Evolutionary conservation across 2,329 filamentous ascomycete genomes (phyloP).

Genomic region (Verticillium dahliae): DNA sequence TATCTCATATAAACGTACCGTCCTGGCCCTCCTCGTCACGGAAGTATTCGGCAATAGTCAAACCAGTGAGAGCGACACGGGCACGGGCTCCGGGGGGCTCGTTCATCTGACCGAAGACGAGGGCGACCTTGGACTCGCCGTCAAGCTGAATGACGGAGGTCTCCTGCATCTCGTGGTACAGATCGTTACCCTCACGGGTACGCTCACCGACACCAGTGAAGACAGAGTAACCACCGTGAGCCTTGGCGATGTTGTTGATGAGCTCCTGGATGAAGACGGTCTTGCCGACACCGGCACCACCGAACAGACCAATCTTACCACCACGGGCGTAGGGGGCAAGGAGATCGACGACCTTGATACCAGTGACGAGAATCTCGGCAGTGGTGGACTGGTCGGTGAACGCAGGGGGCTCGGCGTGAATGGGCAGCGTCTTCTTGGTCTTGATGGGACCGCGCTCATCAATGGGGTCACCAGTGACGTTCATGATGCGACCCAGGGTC

Average conservation of each 20-base stretch:
- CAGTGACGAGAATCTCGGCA: constrained; percentile 94
- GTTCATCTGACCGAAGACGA: constrained; percentile 99
- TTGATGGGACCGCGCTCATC: constrained; percentile 99
- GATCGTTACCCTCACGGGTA: constrained; percentile 99
- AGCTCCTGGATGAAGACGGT: constrained; percentile 99
- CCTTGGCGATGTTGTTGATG: constrained; percentile 99
- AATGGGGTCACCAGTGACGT: constrained; percentile 99
- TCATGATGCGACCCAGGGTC: constrained; percentile 98
- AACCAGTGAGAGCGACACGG: constrained; percentile 95
- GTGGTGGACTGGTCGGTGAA: constrained; percentile 95
- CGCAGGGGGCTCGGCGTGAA: constrained; percentile 87
- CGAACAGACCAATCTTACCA: constrained; percentile 99
- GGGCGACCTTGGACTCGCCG: constrained; percentile 97
- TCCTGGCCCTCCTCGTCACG: constrained; percentile 73
- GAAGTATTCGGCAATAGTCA: constrained; percentile 80
- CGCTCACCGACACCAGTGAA: constrained; percentile 99
- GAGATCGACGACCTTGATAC: constrained; percentile 99
- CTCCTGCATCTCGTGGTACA: constrained; percentile 99
- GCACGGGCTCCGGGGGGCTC: constrained; percentile 99
- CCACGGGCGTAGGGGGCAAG: constrained; percentile 99
- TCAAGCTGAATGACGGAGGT: constrained; percentile 99
- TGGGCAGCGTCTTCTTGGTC: constrained; percentile 77
- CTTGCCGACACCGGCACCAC: constrained; percentile 99
- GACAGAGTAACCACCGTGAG: constrained; percentile 99
- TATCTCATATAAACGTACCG: constrained; percentile 42